These are phyloP conservation scores for Brassica carinata DNA, from an alignment of 345 rosid species.

Conservation along the genomic window DNA sequence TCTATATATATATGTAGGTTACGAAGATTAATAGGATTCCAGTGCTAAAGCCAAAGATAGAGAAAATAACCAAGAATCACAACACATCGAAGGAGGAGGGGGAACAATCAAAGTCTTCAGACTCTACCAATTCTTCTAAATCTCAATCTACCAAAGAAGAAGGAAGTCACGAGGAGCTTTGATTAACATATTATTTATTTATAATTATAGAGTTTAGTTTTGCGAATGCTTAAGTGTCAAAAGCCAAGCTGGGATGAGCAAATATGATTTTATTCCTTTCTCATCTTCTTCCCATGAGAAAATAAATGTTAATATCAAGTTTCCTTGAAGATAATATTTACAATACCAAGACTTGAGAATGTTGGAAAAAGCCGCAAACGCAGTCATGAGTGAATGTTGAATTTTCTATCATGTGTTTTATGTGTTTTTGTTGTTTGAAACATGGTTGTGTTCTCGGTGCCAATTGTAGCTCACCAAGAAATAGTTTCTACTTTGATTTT, in stretches of 20 bases:
- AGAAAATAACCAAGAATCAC: conserved; percentile 66
- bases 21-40: conserved; percentile 65
- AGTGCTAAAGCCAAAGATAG: conserved; percentile 87
- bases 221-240: too few relatives aligned
- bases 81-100: conserved; percentile 45
- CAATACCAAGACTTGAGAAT: too few relatives aligned
- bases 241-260: too few relatives aligned
- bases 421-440: not conserved
- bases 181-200: conserved; percentile 32
- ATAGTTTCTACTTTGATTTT: too few relatives aligned
- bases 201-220: conserved; percentile 16
- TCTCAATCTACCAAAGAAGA: conserved; percentile 28
- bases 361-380: too few relatives aligned
- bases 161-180: conserved; percentile 66
- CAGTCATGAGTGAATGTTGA: too few relatives aligned
- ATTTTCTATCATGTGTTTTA: too few relatives aligned
- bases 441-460: not conserved
- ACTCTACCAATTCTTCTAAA: conserved; percentile 43
- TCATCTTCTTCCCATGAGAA: too few relatives aligned
- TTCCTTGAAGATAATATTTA: too few relatives aligned
- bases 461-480: too few relatives aligned
- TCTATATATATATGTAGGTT: conserved; percentile 44
- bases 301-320: too few relatives aligned
- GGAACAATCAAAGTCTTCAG: conserved; percentile 30
- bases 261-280: too few relatives aligned